Evolutionary conservation across 345 rosid species (phyloP), one percentile per base, ranked within the genome.

Genomic region (Mallotus nudiflorus): DNA sequence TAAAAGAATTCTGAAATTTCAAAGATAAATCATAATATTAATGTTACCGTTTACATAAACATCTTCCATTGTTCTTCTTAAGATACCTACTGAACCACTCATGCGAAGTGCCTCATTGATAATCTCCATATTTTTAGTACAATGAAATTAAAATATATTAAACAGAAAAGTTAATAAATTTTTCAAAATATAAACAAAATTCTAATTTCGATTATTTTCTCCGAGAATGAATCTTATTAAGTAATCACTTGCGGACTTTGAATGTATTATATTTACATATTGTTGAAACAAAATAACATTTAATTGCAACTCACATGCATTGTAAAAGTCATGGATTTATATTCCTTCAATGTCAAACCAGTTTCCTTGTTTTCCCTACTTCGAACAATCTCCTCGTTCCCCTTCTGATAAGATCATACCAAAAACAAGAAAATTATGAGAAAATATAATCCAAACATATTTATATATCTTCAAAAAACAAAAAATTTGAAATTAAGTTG

Each of bases 31-130:
- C 2, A 42, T 42, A 8, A 8, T 9, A 39, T 8, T 42, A 9
- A 8, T 9, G 9, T 39, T 42, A 73, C 75, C 70, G 2, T 69
- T 66, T 16, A 66, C 1, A 45, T 52, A 19, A 14, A 74, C 49
- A 55, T 79, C 78, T 61, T 69, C 55, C 27, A 70, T 79, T 48
- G 78, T 46, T 61, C 73, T 74, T 62, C 79, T 66, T 27, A 74
- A 31, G 22, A 66, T 37, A 35, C 73, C 73, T 33, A 73, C 70
- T 9, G 72, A 53, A 40, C 72, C 74, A 22, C 73, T 67, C 58
- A 75, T 42, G 13, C 82, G 49, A 55, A 79, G 76, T 27, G 45
- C 40, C 62, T 79, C 79, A 40, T 75, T 71, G 57, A 79, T 75
- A 12, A 71, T 73, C 79, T 71, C 48, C 46, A 42, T 39, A 9